Conservation (phyloP, 2,329 filamentous ascomycete species). For the Alternaria hordeiaustralica region DNA sequence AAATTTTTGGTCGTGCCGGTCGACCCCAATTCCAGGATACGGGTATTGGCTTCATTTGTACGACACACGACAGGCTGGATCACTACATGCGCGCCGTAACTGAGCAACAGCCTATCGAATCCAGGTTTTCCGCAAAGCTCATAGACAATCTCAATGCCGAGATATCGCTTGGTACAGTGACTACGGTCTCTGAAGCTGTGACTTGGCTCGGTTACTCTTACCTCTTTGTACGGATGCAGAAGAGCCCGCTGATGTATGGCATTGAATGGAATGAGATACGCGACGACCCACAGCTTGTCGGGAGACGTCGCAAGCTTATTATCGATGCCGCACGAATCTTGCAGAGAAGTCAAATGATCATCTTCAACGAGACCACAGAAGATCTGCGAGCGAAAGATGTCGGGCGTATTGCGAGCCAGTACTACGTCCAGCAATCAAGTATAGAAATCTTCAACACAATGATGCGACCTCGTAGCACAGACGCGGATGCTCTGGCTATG, state of each 20-base stretch:
- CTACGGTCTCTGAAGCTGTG: constrained; percentile 89
- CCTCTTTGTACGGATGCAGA: constrained; percentile 93
- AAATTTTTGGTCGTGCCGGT: constrained; percentile 98
- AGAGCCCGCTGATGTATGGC: constrained; percentile 88
- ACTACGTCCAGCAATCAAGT: constrained; percentile 91
- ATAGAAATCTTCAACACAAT: constrained; percentile 95
- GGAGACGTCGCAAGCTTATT: constrained; percentile 82
- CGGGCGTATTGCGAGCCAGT: constrained; percentile 95
- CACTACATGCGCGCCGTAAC: constrained; percentile 95
- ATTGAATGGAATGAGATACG: constrained; percentile 92
- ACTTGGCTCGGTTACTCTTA: constrained; percentile 99
- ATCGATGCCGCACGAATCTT: constrained; percentile 87
- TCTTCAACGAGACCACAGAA: constrained; percentile 94
- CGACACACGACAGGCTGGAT: constrained; percentile 87
- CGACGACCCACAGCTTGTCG: constrained; percentile 86
- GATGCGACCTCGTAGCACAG: constrained; percentile 85
- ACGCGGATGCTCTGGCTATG: constrained; percentile 94
- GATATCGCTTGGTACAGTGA: constrained; percentile 91
- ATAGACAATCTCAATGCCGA: constrained; percentile 98
- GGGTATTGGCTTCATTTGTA: constrained; percentile 98
- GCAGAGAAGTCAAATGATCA: constrained; percentile 97
- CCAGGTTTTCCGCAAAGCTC: constrained; percentile 89
- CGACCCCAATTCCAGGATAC: constrained; percentile 97
- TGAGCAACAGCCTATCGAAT: constrained; percentile 95
- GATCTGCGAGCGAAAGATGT: constrained; percentile 94